phyloP scores from a whole-genome alignment of 225 moss, liverwort and hornwort species.

The Neckera pumila region DNA sequence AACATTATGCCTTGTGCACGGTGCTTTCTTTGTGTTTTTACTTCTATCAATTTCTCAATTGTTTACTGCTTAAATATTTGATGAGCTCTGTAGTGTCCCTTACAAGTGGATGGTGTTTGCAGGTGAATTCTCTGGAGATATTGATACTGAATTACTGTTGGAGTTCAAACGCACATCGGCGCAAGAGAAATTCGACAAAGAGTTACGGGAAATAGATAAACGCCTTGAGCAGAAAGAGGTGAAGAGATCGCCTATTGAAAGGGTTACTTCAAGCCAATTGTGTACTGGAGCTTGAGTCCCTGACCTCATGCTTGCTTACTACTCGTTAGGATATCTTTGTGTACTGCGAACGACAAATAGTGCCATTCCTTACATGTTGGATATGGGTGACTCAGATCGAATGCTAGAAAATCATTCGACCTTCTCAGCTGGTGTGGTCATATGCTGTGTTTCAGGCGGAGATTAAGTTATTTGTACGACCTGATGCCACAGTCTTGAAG shows the following conservation, averaged over 20 bases:
- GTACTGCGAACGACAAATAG: neutral
- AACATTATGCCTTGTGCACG: neutral
- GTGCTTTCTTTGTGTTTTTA: neutral
- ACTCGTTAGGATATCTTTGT: neutral
- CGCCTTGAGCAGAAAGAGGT: conserved; percentile 90
- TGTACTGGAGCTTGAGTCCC: conserved; percentile 2
- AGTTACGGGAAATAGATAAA: conserved; percentile 80
- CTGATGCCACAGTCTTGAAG: conserved; percentile 59
- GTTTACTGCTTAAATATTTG: neutral
- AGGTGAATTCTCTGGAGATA: conserved; percentile 43
- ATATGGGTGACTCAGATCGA: neutral
- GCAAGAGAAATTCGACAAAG: conserved; percentile 74
- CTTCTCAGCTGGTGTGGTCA: conserved; percentile 1
- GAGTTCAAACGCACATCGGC: conserved; percentile 52
- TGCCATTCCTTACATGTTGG: neutral
- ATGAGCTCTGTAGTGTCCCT: neutral
- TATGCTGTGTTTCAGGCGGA: conserved; percentile 51
- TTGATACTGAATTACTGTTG: conserved; percentile 58
- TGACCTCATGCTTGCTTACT: neutral
- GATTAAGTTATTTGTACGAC: conserved; percentile 65
- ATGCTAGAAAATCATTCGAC: neutral
- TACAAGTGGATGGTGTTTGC: neutral
- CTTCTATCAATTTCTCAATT: neutral
- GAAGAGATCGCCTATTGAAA: conserved; percentile 7
- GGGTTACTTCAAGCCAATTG: conserved; percentile 9